Conservation (phyloP, 257 asterid species). For the Ophiorrhiza pumila region DNA sequence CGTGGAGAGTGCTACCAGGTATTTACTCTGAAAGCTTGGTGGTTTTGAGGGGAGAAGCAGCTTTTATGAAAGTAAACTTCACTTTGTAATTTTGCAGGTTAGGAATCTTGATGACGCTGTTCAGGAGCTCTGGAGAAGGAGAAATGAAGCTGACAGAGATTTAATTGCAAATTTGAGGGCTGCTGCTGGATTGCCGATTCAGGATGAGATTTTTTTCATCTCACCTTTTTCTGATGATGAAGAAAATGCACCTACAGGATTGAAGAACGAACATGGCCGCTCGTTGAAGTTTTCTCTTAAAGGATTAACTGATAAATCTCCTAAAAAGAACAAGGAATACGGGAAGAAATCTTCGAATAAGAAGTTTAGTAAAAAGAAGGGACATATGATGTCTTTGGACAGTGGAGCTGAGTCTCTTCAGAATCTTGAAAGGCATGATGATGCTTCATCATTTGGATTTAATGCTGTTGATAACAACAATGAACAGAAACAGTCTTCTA, state of each 20-base stretch:
- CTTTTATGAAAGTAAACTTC: constrained; percentile 3
- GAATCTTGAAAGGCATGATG: constrained; percentile 35
- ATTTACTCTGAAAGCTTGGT: background rate
- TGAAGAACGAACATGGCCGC: constrained; percentile 60
- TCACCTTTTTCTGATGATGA: constrained; percentile 95
- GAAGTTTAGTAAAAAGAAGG: constrained; percentile 62
- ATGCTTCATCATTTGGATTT: constrained; percentile 33
- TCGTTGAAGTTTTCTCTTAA: constrained; percentile 79
- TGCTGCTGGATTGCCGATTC: constrained; percentile 95
- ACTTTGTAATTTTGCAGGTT: constrained; percentile 42
- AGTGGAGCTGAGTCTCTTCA: constrained; percentile 32
- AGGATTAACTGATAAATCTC: constrained; percentile 72
- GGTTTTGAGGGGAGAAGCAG: background rate
- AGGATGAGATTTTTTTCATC: constrained; percentile 74
- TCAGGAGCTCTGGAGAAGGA: constrained; percentile 96
- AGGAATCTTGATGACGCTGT: constrained; percentile 81
- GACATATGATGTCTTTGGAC: constrained; percentile 37
- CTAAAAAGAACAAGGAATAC: constrained; percentile 61
- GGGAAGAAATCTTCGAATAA: constrained; percentile 68
- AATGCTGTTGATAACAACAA: constrained; percentile 33
- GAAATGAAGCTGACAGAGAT: constrained; percentile 84
- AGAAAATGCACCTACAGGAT: constrained; percentile 47
- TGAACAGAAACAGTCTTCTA: constrained; percentile 34
- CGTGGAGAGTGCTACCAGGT: constrained; percentile 94
- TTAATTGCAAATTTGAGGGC: constrained; percentile 79